Evolutionary conservation across 495 filamentous ascomycete species (phyloP).

Genomic region (Clavariopsis aquatica): DNA sequence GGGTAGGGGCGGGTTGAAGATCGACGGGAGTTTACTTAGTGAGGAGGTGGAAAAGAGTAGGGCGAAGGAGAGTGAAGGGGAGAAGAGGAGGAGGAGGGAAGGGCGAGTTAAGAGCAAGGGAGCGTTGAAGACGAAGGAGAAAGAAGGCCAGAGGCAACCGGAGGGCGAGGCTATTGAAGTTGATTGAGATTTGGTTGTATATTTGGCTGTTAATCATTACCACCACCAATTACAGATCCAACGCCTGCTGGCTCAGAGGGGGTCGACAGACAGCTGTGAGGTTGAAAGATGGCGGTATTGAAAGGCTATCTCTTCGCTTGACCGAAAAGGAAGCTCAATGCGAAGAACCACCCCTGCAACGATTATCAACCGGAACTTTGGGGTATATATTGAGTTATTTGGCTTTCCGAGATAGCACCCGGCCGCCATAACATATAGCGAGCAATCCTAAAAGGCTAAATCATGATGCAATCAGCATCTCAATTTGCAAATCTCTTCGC

Average conservation of each 20-base stretch:
- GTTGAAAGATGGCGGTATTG: too few species aligned
- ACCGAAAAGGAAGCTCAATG: too few species aligned
- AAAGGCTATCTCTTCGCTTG: too few species aligned
- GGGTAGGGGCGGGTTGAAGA: slow-evolving; percentile 64
- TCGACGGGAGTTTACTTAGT: slow-evolving; percentile 68
- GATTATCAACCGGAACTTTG: neutral
- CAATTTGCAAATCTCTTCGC: too few species aligned
- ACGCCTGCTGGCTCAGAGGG: neutral
- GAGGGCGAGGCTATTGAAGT: neutral
- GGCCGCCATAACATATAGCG: neutral
- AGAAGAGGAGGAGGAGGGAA: slow-evolving; percentile 19
- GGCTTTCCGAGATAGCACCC: neutral
- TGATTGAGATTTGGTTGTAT: neutral
- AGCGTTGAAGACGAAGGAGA: neutral
- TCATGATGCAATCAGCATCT: neutral
- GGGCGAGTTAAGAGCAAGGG: neutral
- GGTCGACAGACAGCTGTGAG: neutral
- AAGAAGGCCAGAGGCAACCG: neutral
- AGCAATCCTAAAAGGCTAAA: neutral
- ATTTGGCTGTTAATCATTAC: neutral
- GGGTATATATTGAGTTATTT: slow-evolving; percentile 6
- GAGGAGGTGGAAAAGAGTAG: slow-evolving; percentile 36
- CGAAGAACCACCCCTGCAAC: too few species aligned
- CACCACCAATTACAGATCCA: too few species aligned
- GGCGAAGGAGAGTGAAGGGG: slow-evolving; percentile 3